These are phyloP conservation scores for Phytopythium ostracodes DNA, from an alignment of 352 stramenopile genomes.

Conservation along the genomic window DNA sequence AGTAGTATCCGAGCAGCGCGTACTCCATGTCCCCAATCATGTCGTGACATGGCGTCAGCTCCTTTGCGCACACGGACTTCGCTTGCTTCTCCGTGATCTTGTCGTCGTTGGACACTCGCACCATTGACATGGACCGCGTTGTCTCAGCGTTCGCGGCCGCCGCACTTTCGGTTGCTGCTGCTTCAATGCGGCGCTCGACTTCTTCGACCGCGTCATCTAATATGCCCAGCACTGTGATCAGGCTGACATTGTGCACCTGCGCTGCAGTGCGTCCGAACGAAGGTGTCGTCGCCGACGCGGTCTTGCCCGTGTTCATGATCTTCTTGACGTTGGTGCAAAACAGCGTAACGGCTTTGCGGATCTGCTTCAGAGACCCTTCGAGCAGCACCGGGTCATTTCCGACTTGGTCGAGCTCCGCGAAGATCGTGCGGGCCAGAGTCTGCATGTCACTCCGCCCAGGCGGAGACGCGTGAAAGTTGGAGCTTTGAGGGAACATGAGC, in stretches of 20 bases:
- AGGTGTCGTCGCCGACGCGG: conserved; percentile 37
- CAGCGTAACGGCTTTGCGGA: conserved; percentile 55
- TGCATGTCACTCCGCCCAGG: conserved; percentile 82
- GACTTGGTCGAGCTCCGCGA: conserved; percentile 61
- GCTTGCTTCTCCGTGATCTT: conserved; percentile 33
- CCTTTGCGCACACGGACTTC: conserved; percentile 29
- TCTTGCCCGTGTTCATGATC: conserved; percentile 69
- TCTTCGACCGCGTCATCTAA: conserved; percentile 63
- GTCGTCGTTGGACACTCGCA: background rate
- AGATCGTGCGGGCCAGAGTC: conserved; percentile 71
- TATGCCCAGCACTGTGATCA: conserved; percentile 66
- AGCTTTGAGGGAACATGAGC: conserved; percentile 86
- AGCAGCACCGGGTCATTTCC: conserved; percentile 56
- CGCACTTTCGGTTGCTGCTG: conserved; percentile 8
- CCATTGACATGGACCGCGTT: background rate
- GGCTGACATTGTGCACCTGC: conserved; percentile 76
- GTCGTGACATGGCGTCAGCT: conserved; percentile 40
- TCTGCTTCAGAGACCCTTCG: conserved; percentile 50
- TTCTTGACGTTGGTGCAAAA: conserved; percentile 70
- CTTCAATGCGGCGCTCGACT: conserved; percentile 37
- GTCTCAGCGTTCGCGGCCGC: background rate
- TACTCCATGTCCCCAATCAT: conserved; percentile 55
- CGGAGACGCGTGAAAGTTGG: conserved; percentile 78
- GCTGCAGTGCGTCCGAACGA: conserved; percentile 51
- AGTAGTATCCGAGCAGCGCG: conserved; percentile 62